Evolutionary conservation across 169 alveolate genomes (phyloP).

Genomic region (Eimeria brunetti): DNA sequence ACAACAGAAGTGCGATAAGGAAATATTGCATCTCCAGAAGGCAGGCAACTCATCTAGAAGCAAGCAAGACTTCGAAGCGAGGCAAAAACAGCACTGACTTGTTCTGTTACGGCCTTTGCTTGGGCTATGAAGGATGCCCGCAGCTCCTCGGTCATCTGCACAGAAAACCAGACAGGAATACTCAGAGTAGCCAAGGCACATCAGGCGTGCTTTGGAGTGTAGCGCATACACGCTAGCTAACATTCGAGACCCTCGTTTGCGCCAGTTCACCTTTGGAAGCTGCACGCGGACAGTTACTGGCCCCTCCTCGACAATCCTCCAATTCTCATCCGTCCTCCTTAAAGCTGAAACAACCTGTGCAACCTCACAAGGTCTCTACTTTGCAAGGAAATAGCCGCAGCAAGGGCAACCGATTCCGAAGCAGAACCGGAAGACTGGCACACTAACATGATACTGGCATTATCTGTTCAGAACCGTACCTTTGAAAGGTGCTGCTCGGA

Average conservation of each 20-base stretch:
- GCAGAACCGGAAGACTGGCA: not conserved
- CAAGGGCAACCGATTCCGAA: not conserved
- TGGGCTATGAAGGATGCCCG: constrained; percentile 22
- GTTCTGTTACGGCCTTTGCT: constrained; percentile 50
- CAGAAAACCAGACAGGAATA: not conserved
- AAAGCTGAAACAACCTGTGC: constrained; percentile 47
- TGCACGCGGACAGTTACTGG: constrained; percentile 59
- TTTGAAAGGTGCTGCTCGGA: constrained; percentile 48
- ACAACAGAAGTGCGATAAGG: not conserved
- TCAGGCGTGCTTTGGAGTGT: not conserved
- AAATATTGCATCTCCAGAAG: not conserved
- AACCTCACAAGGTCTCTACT: not conserved
- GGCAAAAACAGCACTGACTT: not conserved
- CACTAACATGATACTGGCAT: not conserved
- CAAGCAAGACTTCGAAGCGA: not conserved
- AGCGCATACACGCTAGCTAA: not conserved
- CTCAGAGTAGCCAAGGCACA: not conserved
- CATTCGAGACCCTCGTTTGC: not conserved
- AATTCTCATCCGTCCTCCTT: constrained; percentile 17
- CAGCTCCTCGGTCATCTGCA: constrained; percentile 66
- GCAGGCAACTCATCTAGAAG: not conserved
- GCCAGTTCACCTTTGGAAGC: constrained; percentile 27
- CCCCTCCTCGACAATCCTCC: constrained; percentile 64
- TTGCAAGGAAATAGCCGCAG: not conserved
- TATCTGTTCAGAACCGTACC: not conserved